phyloP scores from a whole-genome alignment of 148 eudicot species.

The Chenopodium quinoa region DNA sequence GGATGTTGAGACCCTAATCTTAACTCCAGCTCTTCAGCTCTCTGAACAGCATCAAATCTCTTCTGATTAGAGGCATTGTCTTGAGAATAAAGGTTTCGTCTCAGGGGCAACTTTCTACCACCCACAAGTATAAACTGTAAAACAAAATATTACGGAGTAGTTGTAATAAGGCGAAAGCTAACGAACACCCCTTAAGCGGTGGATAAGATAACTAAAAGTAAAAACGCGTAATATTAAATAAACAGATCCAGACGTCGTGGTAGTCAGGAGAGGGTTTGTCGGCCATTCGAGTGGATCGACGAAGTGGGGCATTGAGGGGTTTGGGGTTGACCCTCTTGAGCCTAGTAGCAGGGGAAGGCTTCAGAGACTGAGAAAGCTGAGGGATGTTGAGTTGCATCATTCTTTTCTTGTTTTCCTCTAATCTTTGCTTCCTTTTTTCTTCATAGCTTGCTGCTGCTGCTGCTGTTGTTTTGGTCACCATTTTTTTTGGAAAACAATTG shows the following conservation, averaged over 20 bases:
- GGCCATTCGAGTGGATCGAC: conserved; percentile 58
- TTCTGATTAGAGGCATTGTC: conserved; percentile 49
- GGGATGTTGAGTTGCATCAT: conserved; percentile 57
- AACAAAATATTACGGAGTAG: too few relatives aligned
- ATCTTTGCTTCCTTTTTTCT: conserved; percentile 39
- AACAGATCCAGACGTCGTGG: conserved; percentile 44
- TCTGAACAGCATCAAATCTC: conserved; percentile 39
- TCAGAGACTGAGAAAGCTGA: conserved; percentile 39
- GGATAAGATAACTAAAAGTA: too few relatives aligned
- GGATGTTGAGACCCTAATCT: conserved; percentile 43
- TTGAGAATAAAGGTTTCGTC: conserved; percentile 43
- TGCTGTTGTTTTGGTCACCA: conserved; percentile 17
- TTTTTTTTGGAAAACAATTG: too few relatives aligned
- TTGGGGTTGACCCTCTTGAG: conserved; percentile 16
- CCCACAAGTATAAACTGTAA: too few relatives aligned
- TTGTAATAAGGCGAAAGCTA: not conserved
- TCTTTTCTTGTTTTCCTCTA: conserved; percentile 66
- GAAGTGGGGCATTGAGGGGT: conserved; percentile 29
- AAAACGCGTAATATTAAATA: too few relatives aligned
- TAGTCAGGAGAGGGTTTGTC: conserved; percentile 51
- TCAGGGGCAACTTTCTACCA: conserved; percentile 20
- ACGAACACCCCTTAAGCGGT: too few relatives aligned
- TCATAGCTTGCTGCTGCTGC: conserved; percentile 39
- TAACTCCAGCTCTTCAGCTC: conserved; percentile 44
- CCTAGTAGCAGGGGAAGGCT: not conserved